A percentile compares a stretch with the other conserved stretches of the same genome.
phyloP scores from a whole-genome alignment of 106 monocot genomes.

The Alisma plantagoaquatica region DNA sequence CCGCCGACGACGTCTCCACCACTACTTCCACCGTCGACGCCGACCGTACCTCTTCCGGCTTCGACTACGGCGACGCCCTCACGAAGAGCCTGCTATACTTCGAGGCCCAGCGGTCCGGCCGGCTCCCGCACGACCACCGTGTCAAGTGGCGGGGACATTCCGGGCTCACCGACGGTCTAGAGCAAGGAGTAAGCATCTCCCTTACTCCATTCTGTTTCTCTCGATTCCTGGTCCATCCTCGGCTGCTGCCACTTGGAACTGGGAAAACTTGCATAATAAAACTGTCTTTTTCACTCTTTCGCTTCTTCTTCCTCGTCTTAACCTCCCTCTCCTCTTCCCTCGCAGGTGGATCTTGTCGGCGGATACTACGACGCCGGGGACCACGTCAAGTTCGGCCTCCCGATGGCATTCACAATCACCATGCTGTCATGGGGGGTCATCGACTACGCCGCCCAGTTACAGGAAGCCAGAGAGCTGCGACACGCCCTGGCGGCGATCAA shows the following conservation, averaged over 20 bases:
- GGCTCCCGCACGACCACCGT: conserved; percentile 32
- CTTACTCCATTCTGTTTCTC: not conserved
- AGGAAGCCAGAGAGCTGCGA: conserved; percentile 14
- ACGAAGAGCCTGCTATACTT: conserved; percentile 38
- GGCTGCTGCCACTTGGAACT: not conserved
- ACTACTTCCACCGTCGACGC: too few species aligned
- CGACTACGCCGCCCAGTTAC: conserved; percentile 40
- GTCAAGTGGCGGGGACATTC: conserved; percentile 31
- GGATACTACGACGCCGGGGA: conserved; percentile 72
- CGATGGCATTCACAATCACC: conserved; percentile 55
- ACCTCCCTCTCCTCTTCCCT: too few species aligned
- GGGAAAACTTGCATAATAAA: too few species aligned
- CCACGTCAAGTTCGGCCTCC: conserved; percentile 54
- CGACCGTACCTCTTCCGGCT: too few species aligned
- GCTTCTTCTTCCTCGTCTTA: too few species aligned
- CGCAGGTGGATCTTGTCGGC: conserved; percentile 62
- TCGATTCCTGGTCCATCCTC: not conserved
- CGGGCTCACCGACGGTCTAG: conserved; percentile 43
- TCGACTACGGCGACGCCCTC: conserved; percentile 31
- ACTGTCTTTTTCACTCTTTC: too few species aligned
- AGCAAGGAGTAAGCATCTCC: conserved; percentile 25
- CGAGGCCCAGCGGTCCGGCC: conserved; percentile 41
- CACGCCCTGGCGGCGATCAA: conserved; percentile 47
- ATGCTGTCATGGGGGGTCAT: conserved; percentile 50
- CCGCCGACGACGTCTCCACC: too few species aligned